Evolutionary conservation across 169 alveolate species (phyloP).

Genomic region (Miamiensis avidus): DNA sequence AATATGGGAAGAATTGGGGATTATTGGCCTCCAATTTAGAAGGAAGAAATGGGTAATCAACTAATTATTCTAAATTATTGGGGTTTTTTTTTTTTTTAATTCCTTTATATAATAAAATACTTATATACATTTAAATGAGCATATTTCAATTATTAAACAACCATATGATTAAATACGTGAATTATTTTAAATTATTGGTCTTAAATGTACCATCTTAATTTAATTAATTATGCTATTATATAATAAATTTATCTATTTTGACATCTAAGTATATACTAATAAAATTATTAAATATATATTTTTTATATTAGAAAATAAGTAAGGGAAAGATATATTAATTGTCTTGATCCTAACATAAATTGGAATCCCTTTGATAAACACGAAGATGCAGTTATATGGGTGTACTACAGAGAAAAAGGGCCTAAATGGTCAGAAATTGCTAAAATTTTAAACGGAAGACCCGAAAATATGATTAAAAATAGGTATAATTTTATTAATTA

Average conservation of each 20-base stretch:
- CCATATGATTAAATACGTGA: no score
- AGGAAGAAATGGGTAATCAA: slow-evolving; percentile 12
- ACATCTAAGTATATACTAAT: no score
- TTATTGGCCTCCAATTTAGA: slow-evolving; percentile 4
- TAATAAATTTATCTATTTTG: no score
- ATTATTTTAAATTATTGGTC: no score
- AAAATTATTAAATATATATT: no score
- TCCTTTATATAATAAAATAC: no score
- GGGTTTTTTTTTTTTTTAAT: no score
- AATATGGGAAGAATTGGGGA: slow-evolving; percentile 31
- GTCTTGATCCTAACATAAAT: not conserved
- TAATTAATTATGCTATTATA: no score
- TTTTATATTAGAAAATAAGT: not conserved
- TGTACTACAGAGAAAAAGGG: slow-evolving; percentile 29
- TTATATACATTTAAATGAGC: no score
- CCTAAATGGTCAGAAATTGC: slow-evolving; percentile 47
- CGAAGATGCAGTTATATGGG: slow-evolving; percentile 36
- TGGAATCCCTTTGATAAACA: slow-evolving; percentile 4
- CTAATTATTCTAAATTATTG: no score
- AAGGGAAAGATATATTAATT: not conserved
- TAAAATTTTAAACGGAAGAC: slow-evolving; percentile 36
- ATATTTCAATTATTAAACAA: no score
- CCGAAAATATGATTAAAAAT: slow-evolving; percentile 26
- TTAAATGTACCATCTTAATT: no score
- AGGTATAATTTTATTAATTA: not conserved